Evolutionary conservation across 1,139 yeast genomes (phyloP).

Genomic region (Cylindricascospora bacillispora): DNA sequence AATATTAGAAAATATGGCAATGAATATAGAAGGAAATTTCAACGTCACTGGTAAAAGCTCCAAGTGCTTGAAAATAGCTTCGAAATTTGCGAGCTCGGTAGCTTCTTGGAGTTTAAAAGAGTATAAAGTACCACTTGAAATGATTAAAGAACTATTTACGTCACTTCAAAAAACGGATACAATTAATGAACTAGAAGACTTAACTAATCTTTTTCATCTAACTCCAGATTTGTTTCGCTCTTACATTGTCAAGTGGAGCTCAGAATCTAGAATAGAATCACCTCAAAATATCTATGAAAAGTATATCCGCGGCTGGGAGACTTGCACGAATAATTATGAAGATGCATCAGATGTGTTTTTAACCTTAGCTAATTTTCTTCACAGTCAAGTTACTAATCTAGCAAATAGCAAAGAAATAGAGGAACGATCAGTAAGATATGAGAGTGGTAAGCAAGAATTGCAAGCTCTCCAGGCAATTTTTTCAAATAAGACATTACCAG

Average conservation of each 20-base stretch:
- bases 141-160: not conserved
- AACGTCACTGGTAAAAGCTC: too few relatives aligned
- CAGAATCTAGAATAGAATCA: conserved; percentile 56
- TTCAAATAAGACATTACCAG: conserved; percentile 29
- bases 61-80: too few relatives aligned
- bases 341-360: conserved; percentile 37
- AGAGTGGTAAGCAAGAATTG: conserved; percentile 33
- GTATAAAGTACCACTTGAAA: conserved; percentile 9
- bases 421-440: conserved; percentile 31
- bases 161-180: not conserved
- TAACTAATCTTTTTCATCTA: too few relatives aligned
- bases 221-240: conserved; percentile 30
- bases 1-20: conserved; percentile 8
- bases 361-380: conserved; percentile 65
- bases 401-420: conserved; percentile 34
- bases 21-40: too few relatives aligned
- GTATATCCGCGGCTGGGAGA: conserved; percentile 38
- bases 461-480: conserved; percentile 36
- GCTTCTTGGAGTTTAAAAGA: conserved; percentile 17
- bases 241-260: conserved; percentile 56
- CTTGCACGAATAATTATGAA: conserved; percentile 14
- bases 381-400: conserved; percentile 42
- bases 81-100: conserved; percentile 8
- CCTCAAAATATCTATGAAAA: conserved; percentile 43
- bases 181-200: too few relatives aligned